phyloP scores from a whole-genome alignment of 148 eudicot species.

The Diospyros kaki region DNA sequence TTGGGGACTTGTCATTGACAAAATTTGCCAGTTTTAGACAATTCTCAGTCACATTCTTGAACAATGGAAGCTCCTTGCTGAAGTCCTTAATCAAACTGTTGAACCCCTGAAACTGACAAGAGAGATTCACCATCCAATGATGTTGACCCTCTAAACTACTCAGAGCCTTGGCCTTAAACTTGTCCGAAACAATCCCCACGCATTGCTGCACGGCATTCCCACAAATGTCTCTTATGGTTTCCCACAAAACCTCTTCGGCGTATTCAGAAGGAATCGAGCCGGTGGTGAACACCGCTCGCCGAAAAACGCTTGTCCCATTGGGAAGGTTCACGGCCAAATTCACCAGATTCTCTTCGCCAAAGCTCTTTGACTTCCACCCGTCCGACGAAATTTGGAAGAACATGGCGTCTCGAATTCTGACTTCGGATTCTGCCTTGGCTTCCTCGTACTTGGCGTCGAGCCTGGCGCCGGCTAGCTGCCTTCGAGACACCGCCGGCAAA shows the following conservation, averaged over 20 bases:
- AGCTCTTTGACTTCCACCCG: constrained; percentile 61
- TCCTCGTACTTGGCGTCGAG: constrained; percentile 72
- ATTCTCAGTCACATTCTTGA: constrained; percentile 59
- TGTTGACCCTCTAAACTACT: constrained; percentile 69
- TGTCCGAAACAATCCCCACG: constrained; percentile 83
- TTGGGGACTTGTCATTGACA: constrained; percentile 57
- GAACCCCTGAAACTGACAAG: constrained; percentile 82
- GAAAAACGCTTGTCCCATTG: constrained; percentile 71
- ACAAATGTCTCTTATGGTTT: constrained; percentile 61
- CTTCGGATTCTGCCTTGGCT: constrained; percentile 54
- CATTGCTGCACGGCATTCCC: constrained; percentile 65
- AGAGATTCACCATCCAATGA: constrained; percentile 90
- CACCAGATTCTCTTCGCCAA: constrained; percentile 59
- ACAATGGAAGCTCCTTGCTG: constrained; percentile 65
- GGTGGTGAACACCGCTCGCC: constrained; percentile 64
- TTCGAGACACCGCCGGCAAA: constrained; percentile 40
- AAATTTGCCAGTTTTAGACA: constrained; percentile 65
- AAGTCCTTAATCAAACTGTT: constrained; percentile 77
- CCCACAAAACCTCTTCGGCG: constrained; percentile 85
- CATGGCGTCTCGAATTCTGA: constrained; percentile 66
- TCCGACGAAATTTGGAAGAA: constrained; percentile 80
- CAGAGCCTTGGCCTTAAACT: constrained; percentile 67
- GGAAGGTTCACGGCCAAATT: constrained; percentile 79
- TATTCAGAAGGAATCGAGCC: constrained; percentile 55
- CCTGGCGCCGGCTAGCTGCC: constrained; percentile 59